These are phyloP conservation scores for Smallanthus sonchifolius DNA, from an alignment of 129 eudicot species.

Conservation along the genomic window DNA sequence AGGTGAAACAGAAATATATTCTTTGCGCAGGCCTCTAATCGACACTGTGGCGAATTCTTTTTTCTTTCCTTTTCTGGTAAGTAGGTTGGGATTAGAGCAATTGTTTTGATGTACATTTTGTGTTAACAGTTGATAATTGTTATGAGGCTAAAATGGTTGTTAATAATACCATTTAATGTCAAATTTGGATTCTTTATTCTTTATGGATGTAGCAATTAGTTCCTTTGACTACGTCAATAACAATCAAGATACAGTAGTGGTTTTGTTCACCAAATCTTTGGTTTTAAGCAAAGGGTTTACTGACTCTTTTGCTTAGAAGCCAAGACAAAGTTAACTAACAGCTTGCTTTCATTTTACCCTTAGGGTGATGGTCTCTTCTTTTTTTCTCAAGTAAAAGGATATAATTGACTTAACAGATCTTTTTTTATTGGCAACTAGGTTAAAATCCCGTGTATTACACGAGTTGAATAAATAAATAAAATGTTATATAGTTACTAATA, in stretches of 20 bases:
- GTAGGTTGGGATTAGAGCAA: constrained; percentile 22
- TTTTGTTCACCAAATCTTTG: constrained; percentile 6
- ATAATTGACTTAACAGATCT: too few species aligned
- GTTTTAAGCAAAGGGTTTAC: constrained; percentile 25
- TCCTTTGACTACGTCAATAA: constrained; percentile 35
- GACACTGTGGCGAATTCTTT: constrained; percentile 47
- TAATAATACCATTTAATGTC: constrained; percentile 27
- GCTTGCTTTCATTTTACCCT: constrained; percentile 18
- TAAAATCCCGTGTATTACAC: too few species aligned
- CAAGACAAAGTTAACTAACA: constrained; percentile 16
- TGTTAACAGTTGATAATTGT: constrained; percentile 40
- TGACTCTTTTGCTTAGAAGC: constrained; percentile 38
- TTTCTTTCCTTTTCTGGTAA: constrained; percentile 24
- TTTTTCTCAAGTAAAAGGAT: too few species aligned
- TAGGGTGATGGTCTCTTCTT: too few species aligned
- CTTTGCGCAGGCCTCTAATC: constrained; percentile 76
- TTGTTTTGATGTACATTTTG: constrained; percentile 45
- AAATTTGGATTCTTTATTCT: constrained; percentile 47
- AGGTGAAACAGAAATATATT: constrained; percentile 43
- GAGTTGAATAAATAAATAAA: too few species aligned
- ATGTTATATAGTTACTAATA: too few species aligned
- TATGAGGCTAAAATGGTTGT: constrained; percentile 38
- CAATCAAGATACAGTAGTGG: constrained; percentile 14
- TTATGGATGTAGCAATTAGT: constrained; percentile 41
- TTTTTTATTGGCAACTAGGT: too few species aligned